phyloP scores from a whole-genome alignment of 2,329 filamentous ascomycete species.

The Pseudogymnoascus sp. region DNA sequence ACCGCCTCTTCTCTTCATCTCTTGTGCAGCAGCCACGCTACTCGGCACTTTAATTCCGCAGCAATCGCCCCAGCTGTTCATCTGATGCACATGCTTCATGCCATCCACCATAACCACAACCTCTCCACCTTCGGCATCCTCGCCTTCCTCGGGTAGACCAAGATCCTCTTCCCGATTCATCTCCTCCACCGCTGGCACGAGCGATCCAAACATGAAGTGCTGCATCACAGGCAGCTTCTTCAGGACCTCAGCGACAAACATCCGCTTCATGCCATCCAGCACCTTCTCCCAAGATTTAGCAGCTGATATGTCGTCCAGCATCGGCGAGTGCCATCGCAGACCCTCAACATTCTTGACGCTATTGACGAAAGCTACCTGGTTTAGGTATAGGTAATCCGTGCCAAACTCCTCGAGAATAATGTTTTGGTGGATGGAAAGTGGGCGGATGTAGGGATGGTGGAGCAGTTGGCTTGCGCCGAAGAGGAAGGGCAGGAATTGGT shows the following conservation, averaged over 20 bases:
- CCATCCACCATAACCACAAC: slow-evolving; percentile 59
- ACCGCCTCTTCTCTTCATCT: slow-evolving; percentile 68
- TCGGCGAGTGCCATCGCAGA: slow-evolving; percentile 90
- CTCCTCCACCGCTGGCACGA: slow-evolving; percentile 71
- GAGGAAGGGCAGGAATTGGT: slow-evolving; percentile 92
- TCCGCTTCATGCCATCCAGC: slow-evolving; percentile 88
- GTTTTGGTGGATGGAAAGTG: slow-evolving; percentile 76
- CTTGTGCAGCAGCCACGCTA: slow-evolving; percentile 81
- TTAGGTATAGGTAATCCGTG: slow-evolving; percentile 79
- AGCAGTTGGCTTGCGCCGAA: slow-evolving; percentile 88
- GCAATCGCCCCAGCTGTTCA: slow-evolving; percentile 83
- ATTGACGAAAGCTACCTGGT: slow-evolving; percentile 91
- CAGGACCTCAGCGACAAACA: slow-evolving; percentile 91
- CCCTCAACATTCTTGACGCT: slow-evolving; percentile 94
- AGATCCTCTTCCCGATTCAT: slow-evolving; percentile 64
- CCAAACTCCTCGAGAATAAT: slow-evolving; percentile 81
- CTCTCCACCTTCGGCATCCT: slow-evolving; percentile 47
- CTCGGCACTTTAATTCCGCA: slow-evolving; percentile 97
- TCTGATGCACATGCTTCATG: slow-evolving; percentile 64
- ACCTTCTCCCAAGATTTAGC: slow-evolving; percentile 89
- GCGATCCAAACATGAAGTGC: slow-evolving; percentile 86
- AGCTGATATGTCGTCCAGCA: slow-evolving; percentile 95
- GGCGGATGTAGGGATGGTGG: slow-evolving; percentile 74
- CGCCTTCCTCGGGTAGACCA: slow-evolving; percentile 40
- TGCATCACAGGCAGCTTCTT: slow-evolving; percentile 97